phyloP scores from a whole-genome alignment of 805 yeast genomes.

The Lipomyces yamadae region DNA sequence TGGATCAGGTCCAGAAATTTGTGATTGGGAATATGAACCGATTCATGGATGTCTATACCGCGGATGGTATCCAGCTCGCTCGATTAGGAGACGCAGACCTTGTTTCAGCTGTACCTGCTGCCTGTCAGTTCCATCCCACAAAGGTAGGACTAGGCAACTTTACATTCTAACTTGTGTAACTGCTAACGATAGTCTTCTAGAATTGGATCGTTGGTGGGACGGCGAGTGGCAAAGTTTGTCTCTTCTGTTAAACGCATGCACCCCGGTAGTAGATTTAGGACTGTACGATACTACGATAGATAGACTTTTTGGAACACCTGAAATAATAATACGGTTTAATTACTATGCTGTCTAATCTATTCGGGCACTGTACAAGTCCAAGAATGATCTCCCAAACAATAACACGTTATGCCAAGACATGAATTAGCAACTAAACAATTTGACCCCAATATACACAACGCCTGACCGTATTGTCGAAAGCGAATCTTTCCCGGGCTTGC shows the following conservation, averaged over 20 bases:
- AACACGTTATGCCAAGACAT: not conserved
- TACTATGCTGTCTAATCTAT: not conserved
- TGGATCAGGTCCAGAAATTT: conserved; percentile 77
- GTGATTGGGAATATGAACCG: conserved; percentile 93
- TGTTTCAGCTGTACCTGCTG: conserved; percentile 94
- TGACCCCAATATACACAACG: not conserved
- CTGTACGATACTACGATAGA: not conserved
- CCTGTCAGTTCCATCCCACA: conserved; percentile 77
- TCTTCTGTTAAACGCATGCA: conserved; percentile 12
- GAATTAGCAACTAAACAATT: not conserved
- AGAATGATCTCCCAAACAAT: not conserved
- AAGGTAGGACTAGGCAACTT: conserved; percentile 43
- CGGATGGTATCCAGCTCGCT: conserved; percentile 76
- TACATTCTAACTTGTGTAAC: not conserved
- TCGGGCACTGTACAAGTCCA: not conserved
- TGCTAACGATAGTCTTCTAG: conserved; percentile 22
- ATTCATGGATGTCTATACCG: conserved; percentile 78
- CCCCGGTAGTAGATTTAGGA: not conserved
- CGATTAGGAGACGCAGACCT: conserved; percentile 61
- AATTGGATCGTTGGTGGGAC: conserved; percentile 95
- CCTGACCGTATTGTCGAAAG: not conserved
- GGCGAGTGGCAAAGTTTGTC: conserved; percentile 79
- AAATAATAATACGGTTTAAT: not conserved
- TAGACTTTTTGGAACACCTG: too few species aligned
- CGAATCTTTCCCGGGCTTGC: not conserved